Percentiles rank a stretch among this genome's conserved stretches.
These are phyloP conservation scores for Penicillium desertorum DNA, from an alignment of 495 filamentous ascomycete genomes.

Conservation along the genomic window DNA sequence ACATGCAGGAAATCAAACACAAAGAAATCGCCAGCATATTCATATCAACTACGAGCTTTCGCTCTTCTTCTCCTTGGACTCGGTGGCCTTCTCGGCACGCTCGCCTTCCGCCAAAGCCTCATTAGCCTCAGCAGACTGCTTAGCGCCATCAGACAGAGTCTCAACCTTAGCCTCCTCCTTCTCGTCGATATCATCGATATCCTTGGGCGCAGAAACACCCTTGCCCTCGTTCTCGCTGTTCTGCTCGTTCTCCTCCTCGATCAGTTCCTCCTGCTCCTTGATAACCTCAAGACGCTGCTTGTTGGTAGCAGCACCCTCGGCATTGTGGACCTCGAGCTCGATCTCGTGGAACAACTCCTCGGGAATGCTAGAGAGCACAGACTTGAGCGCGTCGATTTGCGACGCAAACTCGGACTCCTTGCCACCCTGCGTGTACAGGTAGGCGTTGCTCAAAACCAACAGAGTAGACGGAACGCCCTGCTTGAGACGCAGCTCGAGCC, in stretches of 20 bases:
- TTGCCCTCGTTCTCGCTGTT: slow-evolving; percentile 68
- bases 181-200: slow-evolving; percentile 83
- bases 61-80: slow-evolving; percentile 31
- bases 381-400: slow-evolving; percentile 90
- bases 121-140: slow-evolving; percentile 42
- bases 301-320: slow-evolving; percentile 97
- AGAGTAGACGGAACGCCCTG: slow-evolving; percentile 92
- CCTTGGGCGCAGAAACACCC: slow-evolving; percentile 57
- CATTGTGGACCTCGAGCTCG: slow-evolving; percentile 95
- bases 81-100: slow-evolving; percentile 32
- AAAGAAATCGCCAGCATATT: slow-evolving; percentile 10
- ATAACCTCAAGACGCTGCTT: slow-evolving; percentile 98
- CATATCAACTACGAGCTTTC: slow-evolving; percentile 26
- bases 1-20: not conserved
- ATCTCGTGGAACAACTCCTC: slow-evolving; percentile 99
- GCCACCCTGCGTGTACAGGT: slow-evolving; percentile 83
- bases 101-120: slow-evolving; percentile 46
- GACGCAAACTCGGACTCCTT: slow-evolving; percentile 83
- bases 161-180: slow-evolving; percentile 51
- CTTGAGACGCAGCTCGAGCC: slow-evolving; percentile 91
- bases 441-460: slow-evolving; percentile 93
- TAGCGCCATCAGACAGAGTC: slow-evolving; percentile 22
- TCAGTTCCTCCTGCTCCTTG: slow-evolving; percentile 97
- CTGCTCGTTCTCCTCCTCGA: slow-evolving; percentile 95
- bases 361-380: slow-evolving; percentile 89